phyloP scores from a whole-genome alignment of 805 yeast species.

The Metschnikowia lochheadii region DNA sequence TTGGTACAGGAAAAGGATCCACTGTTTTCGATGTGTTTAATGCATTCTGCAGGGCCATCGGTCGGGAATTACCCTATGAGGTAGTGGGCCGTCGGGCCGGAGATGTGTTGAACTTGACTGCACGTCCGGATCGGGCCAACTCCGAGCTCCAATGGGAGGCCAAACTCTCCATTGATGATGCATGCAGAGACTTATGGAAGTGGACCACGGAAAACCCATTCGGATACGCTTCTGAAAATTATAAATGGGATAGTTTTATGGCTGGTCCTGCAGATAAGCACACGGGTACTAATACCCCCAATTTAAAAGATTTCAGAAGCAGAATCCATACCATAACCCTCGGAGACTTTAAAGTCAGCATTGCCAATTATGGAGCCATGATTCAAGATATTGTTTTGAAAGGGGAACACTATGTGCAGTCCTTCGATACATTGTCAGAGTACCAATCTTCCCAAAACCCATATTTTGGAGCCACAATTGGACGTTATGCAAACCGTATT shows the following conservation, averaged over 20 bases:
- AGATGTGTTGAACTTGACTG: conserved; percentile 72
- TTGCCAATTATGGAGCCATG: conserved; percentile 51
- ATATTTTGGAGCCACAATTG: conserved; percentile 61
- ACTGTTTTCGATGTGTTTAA: conserved; percentile 69
- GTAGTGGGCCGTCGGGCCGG: conserved; percentile 68
- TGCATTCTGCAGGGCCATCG: conserved; percentile 63
- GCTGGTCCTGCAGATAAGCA: conserved; percentile 6
- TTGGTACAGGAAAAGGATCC: conserved; percentile 78
- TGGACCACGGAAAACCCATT: conserved; percentile 70
- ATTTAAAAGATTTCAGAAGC: conserved; percentile 18
- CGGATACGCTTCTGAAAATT: conserved; percentile 45
- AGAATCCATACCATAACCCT: conserved; percentile 31
- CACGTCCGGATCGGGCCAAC: conserved; percentile 64
- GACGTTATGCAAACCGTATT: conserved; percentile 62
- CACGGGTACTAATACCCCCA: too few relatives aligned
- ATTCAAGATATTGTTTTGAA: conserved; percentile 40
- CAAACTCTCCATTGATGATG: conserved; percentile 49
- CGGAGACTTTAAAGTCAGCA: conserved; percentile 35
- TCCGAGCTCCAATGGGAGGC: conserved; percentile 64
- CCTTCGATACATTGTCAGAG: conserved; percentile 32
- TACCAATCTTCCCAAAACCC: conserved; percentile 35
- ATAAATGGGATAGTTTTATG: conserved; percentile 29
- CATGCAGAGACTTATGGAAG: conserved; percentile 72
- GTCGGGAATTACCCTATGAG: conserved; percentile 59
- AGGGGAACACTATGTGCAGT: conserved; percentile 38